These are phyloP conservation scores for Ceraceosorus bombacis DNA, from an alignment of 1,284 basidiomycete species.

Conservation along the genomic window DNA sequence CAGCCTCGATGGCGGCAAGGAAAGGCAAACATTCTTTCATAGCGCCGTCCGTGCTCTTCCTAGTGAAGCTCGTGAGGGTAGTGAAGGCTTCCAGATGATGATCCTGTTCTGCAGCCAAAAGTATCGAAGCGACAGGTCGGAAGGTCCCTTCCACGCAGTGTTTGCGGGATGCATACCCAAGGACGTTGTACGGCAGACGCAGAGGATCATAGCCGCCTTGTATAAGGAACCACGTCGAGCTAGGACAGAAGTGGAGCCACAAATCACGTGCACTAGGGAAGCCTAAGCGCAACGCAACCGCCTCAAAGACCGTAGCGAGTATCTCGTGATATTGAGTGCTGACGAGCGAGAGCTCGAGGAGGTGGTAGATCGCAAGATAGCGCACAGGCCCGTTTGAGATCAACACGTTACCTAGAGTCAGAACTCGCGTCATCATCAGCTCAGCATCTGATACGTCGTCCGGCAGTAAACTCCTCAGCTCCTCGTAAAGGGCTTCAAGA, in stretches of 20 bases:
- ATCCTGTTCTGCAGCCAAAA: slow-evolving; percentile 24
- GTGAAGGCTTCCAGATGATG: slow-evolving; percentile 55
- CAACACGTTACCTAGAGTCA: slow-evolving; percentile 75
- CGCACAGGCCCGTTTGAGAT: slow-evolving; percentile 70
- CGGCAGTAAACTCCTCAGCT: slow-evolving; percentile 17
- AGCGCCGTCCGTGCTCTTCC: slow-evolving; percentile 56
- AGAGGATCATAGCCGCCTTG: slow-evolving; percentile 55
- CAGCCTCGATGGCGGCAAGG: slow-evolving; percentile 61
- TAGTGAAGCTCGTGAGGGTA: slow-evolving; percentile 61
- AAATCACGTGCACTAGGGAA: slow-evolving; percentile 60
- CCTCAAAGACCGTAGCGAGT: slow-evolving; percentile 61
- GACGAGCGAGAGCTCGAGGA: slow-evolving; percentile 60
- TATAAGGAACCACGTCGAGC: slow-evolving; percentile 53
- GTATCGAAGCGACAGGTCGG: slow-evolving; percentile 20
- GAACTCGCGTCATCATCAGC: slow-evolving; percentile 66
- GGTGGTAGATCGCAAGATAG: slow-evolving; percentile 78
- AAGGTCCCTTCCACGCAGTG: slow-evolving; percentile 21
- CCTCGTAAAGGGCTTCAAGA: slow-evolving; percentile 16
- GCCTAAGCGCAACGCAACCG: slow-evolving; percentile 64
- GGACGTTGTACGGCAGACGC: slow-evolving; percentile 61
- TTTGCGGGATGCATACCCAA: slow-evolving; percentile 61
- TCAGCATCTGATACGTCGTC: slow-evolving; percentile 58
- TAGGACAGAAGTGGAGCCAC: slow-evolving; percentile 70
- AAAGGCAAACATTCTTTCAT: slow-evolving; percentile 63
- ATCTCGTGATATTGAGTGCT: slow-evolving; percentile 55